Percentiles rank a stretch among this genome's conserved stretches.
Evolutionary conservation across 192 early-diverging fungal genomes (phyloP).

Genomic region (Dissophora globulifera): DNA sequence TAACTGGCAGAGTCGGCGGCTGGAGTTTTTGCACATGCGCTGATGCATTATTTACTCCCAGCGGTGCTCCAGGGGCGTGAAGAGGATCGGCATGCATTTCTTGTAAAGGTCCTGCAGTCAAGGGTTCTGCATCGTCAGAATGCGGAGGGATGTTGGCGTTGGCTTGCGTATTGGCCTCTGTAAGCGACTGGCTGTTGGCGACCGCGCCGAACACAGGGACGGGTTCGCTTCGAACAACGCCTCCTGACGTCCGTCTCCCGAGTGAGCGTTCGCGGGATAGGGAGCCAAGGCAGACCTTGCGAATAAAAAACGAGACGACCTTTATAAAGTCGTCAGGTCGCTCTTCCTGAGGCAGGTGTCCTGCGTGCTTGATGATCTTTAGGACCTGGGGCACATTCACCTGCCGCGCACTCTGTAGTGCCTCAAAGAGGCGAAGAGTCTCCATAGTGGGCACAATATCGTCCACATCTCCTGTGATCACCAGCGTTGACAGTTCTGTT

Average conservation of each 20-base stretch:
- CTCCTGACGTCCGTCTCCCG: constrained; percentile 10
- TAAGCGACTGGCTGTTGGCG: background rate
- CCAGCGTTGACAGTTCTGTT: constrained; percentile 34
- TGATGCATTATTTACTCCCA: too few species aligned
- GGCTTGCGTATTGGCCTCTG: constrained; percentile 9
- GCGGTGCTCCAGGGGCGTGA: background rate
- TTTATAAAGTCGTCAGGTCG: constrained; percentile 29
- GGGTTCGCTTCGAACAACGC: background rate
- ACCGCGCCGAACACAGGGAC: constrained; percentile 6
- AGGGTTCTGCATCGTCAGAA: too few species aligned
- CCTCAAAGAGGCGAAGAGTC: constrained; percentile 35
- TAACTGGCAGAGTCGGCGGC: background rate
- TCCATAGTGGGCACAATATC: constrained; percentile 40
- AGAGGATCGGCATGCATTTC: background rate
- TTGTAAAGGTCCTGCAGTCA: too few species aligned
- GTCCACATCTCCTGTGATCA: constrained; percentile 43
- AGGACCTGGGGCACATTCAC: constrained; percentile 31
- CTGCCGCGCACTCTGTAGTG: constrained; percentile 14
- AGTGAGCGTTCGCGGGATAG: constrained; percentile 25
- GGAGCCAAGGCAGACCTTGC: constrained; percentile 35
- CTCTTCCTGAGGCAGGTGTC: constrained; percentile 41
- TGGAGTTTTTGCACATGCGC: too few species aligned
- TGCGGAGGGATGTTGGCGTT: constrained; percentile 1
- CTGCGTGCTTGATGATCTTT: constrained; percentile 42
- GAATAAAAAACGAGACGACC: constrained; percentile 33